A percentile compares a stretch with the other conserved stretches of the same genome.
Conservation (phyloP, 1,139 yeast genomes). For the Suhomyces bolitotheri region DNA sequence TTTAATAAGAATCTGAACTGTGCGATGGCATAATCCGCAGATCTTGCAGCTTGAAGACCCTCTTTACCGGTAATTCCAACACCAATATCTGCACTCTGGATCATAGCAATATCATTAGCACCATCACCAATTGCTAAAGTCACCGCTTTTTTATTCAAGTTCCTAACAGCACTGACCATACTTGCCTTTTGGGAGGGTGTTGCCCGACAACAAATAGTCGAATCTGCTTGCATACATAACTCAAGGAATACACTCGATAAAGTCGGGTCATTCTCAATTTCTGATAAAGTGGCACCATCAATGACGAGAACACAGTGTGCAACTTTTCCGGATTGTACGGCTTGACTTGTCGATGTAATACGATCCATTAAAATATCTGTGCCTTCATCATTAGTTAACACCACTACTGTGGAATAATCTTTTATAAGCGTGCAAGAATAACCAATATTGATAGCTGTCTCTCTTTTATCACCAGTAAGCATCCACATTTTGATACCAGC, state of each 20-base stretch:
- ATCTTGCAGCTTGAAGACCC: slow-evolving; percentile 93
- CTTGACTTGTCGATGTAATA: slow-evolving; percentile 61
- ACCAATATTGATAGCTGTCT: slow-evolving; percentile 96
- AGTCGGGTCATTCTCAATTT: slow-evolving; percentile 70
- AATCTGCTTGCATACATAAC: slow-evolving; percentile 81
- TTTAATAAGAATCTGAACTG: slow-evolving; percentile 86
- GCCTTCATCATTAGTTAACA: slow-evolving; percentile 63
- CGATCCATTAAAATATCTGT: slow-evolving; percentile 50
- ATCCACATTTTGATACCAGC: slow-evolving; percentile 97
- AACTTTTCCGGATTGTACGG: slow-evolving; percentile 64
- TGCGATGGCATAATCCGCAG: slow-evolving; percentile 94
- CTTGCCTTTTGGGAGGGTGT: slow-evolving; percentile 95
- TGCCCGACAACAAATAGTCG: slow-evolving; percentile 94
- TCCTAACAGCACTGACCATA: slow-evolving; percentile 79
- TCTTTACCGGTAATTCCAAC: slow-evolving; percentile 96
- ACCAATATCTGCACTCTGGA: slow-evolving; percentile 97
- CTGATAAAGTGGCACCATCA: slow-evolving; percentile 81
- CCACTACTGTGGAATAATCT: slow-evolving; percentile 87
- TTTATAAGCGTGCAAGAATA: slow-evolving; percentile 90
- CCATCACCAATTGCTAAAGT: slow-evolving; percentile 99
- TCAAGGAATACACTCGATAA: slow-evolving; percentile 76
- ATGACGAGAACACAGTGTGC: slow-evolving; percentile 95
- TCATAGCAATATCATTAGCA: slow-evolving; percentile 98
- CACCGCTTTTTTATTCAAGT: slow-evolving; percentile 63
- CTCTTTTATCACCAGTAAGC: slow-evolving; percentile 97